Base-by-base conservation (phyloP, 2,329 filamentous ascomycete species). In the Colletotrichum sp. region DNA sequence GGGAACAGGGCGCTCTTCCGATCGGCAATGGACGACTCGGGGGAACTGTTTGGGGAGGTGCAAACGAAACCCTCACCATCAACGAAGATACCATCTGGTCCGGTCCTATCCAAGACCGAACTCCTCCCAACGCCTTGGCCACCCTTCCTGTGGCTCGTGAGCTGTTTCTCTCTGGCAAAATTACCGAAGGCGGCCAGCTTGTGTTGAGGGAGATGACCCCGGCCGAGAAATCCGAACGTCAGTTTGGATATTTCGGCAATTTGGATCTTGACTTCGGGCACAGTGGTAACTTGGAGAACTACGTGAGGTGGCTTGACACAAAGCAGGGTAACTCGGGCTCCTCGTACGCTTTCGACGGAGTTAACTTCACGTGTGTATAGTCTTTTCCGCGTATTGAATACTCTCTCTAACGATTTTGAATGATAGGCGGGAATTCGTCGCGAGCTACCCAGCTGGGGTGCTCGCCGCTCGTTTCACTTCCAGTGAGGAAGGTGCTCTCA, bases 41-140 rank as follows among this genome's bases (percentile, higher is more conserved):
- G 7, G 81, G 79, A 5, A 88, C 88, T 84, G 78, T 89, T 30
- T 85, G 86, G 75, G 88, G 88, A 15, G 84, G 85, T 15, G 80
- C 83, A 15, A 83, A 83, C 1, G 88, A 88, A 64, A 82, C 86
- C 52, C 79, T 89, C 6, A 80, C 84, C 32, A 80, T 90, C 16
- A 90, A 89, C 62, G 88, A 90, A 78, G 86, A 89, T 72, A 87
- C 87, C 2, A 84, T 88, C 13, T 89, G 86, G 86, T 87, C 85
- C 70, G 87, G 87, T 28, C 86, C 85, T 1, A 83, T 83, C 9
- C 86, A 87, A 72, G 81, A 87, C 63, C 86, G 88, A 13, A 85
- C 84, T 15, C 86, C 86, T 16, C 81, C 81, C n/a, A 83, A 82
- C 76, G 84, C 81, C 69, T 80, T 79, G 22, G 68, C 75, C 28